phyloP scores from a whole-genome alignment of 495 filamentous ascomycete genomes.

The Trichoderma erinaceum region DNA sequence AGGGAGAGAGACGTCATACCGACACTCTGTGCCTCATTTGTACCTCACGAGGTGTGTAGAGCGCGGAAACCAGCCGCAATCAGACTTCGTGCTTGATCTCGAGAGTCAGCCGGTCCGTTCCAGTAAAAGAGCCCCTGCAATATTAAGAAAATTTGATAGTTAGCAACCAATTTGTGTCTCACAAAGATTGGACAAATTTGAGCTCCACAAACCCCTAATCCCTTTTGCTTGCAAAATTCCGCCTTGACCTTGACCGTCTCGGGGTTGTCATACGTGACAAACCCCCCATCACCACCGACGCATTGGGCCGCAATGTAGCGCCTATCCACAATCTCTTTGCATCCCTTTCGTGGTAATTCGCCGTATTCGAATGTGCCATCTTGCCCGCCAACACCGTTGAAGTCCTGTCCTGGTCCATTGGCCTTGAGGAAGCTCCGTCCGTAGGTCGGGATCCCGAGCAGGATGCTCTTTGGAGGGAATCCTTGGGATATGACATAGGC shows the following conservation, averaged over 20 bases:
- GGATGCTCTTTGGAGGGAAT: constrained; percentile 59
- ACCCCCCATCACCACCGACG: constrained; percentile 74
- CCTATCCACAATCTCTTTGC: constrained; percentile 64
- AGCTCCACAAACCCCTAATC: constrained; percentile 52
- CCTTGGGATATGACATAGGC: constrained; percentile 58
- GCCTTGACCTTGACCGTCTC: constrained; percentile 82
- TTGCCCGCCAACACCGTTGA: constrained; percentile 60
- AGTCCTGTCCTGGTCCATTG: constrained; percentile 59
- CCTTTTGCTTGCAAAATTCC: constrained; percentile 66
- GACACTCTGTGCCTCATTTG: constrained; percentile 21
- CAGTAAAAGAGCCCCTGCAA: constrained; percentile 77
- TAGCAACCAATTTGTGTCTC: constrained; percentile 15
- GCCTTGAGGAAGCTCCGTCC: constrained; percentile 72
- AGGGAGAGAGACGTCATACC: not conserved
- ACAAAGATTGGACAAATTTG: not conserved
- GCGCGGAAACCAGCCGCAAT: constrained; percentile 69
- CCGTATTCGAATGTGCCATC: constrained; percentile 81
- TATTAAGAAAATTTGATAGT: not conserved
- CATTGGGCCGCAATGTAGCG: constrained; percentile 65
- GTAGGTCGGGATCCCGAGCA: constrained; percentile 83
- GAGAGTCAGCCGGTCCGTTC: constrained; percentile 76
- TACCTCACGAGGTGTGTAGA: constrained; percentile 49
- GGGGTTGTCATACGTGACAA: constrained; percentile 81
- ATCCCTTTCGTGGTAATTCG: constrained; percentile 63
- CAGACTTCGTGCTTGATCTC: constrained; percentile 59